phyloP scores from a whole-genome alignment of 2,329 filamentous ascomycete genomes.

The Fonsecaea monophora region DNA sequence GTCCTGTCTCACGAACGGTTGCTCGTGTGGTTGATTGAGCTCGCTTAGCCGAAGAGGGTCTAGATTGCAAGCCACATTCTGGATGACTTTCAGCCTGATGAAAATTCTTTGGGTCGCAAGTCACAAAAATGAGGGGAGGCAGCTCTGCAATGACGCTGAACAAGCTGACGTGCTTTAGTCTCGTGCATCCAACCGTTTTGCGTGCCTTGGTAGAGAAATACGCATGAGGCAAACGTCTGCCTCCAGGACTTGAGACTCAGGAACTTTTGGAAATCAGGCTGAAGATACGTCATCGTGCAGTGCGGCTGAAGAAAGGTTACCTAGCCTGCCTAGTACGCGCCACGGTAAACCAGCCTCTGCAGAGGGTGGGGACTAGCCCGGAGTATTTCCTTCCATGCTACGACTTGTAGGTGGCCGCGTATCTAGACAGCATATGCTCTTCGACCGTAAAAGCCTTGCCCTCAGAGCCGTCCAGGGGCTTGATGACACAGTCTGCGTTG shows the following conservation, averaged over 20 bases:
- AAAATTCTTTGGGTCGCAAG: not conserved
- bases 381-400: not conserved
- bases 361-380: not conserved
- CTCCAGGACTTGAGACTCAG: not conserved
- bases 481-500: slow-evolving; percentile 53
- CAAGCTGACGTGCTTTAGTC: not conserved
- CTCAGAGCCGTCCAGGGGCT: slow-evolving; percentile 29
- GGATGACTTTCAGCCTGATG: slow-evolving; percentile 8
- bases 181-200: not conserved
- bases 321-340: too few species aligned
- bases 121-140: not conserved
- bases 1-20: slow-evolving; percentile 3
- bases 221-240: not conserved
- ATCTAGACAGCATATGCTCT: slow-evolving; percentile 35
- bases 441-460: slow-evolving; percentile 34
- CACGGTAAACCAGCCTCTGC: not conserved
- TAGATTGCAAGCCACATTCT: slow-evolving; percentile 14
- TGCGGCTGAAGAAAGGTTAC: slow-evolving; percentile 5
- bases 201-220: not conserved
- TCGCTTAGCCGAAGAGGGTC: not conserved
- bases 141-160: not conserved
- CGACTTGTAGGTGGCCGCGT: slow-evolving; percentile 27
- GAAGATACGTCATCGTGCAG: slow-evolving; percentile 12
- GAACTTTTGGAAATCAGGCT: slow-evolving; percentile 21
- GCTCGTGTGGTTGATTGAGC: not conserved